These are phyloP conservation scores for Macrocybe gigantea DNA, from an alignment of 768 basidiomycete species.

Conservation along the genomic window DNA sequence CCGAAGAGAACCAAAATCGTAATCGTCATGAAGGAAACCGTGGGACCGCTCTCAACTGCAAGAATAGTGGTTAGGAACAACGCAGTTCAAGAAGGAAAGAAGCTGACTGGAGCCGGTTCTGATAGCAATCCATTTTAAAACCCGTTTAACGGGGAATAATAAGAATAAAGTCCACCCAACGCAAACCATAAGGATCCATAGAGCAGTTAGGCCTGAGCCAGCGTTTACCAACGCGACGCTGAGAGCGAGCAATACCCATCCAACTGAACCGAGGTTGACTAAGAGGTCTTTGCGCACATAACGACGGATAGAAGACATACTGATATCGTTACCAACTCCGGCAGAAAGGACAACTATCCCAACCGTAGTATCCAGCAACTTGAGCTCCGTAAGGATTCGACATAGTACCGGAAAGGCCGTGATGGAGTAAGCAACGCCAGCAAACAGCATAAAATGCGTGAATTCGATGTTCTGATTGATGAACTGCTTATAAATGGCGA, in stretches of 20 bases:
- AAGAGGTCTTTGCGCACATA: not conserved
- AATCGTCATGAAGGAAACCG: slow-evolving; percentile 84
- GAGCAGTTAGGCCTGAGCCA: slow-evolving; percentile 71
- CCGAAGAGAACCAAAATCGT: slow-evolving; percentile 79
- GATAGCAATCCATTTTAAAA: slow-evolving; percentile 66
- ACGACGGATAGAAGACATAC: slow-evolving; percentile 20
- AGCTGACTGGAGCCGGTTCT: slow-evolving; percentile 65
- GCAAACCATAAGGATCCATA: slow-evolving; percentile 79
- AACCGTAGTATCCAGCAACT: slow-evolving; percentile 85
- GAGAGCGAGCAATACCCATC: slow-evolving; percentile 86
- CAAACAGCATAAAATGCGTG: slow-evolving; percentile 91
- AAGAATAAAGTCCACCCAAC: slow-evolving; percentile 79
- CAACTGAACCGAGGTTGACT: slow-evolving; percentile 31
- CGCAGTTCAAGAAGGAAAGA: not conserved
- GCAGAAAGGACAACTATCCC: slow-evolving; percentile 92
- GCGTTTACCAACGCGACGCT: slow-evolving; percentile 92
- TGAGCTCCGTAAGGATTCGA: slow-evolving; percentile 85
- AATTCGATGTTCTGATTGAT: slow-evolving; percentile 63
- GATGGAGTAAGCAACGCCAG: slow-evolving; percentile 86
- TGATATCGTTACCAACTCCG: slow-evolving; percentile 84
- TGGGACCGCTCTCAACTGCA: slow-evolving; percentile 68
- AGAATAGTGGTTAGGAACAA: slow-evolving; percentile 1
- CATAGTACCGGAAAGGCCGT: slow-evolving; percentile 85
- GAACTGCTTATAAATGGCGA: slow-evolving; percentile 71
- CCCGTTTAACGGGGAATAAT: slow-evolving; percentile 56